phyloP scores from a whole-genome alignment of 2,329 filamentous ascomycete species.

The Neoscytalidium dimidiatum region DNA sequence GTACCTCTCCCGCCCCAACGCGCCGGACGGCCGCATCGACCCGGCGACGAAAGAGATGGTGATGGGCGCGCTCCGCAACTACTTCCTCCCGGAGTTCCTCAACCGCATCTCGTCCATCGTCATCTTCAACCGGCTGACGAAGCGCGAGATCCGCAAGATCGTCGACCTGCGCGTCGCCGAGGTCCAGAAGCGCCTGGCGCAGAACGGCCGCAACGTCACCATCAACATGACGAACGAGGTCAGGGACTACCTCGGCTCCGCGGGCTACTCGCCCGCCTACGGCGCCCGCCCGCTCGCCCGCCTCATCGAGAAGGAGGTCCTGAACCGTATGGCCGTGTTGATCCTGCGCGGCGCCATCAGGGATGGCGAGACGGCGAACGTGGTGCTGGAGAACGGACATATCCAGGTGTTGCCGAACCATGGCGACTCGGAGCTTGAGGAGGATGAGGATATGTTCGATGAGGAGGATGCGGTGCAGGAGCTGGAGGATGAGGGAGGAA shows the following conservation, averaged over 20 bases:
- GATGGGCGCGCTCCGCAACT: conserved; percentile 86
- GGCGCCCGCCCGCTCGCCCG: conserved; percentile 85
- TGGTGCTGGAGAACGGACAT: conserved; percentile 77
- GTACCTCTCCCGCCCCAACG: conserved; percentile 78
- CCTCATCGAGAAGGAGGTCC: conserved; percentile 94
- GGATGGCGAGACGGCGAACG: conserved; percentile 81
- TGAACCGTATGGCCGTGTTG: conserved; percentile 89
- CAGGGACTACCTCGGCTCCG: conserved; percentile 87
- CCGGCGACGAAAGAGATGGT: conserved; percentile 83
- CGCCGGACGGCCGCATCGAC: conserved; percentile 82
- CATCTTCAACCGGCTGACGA: conserved; percentile 96
- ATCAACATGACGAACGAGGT: conserved; percentile 83
- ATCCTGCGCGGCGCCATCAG: conserved; percentile 82
- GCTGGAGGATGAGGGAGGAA: conserved; percentile 56
- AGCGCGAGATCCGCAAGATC: conserved; percentile 88
- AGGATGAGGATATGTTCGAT: conserved; percentile 73
- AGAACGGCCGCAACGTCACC: conserved; percentile 82
- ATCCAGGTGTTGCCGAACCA: conserved; percentile 86
- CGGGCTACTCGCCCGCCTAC: conserved; percentile 94
- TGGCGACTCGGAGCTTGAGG: conserved; percentile 58
- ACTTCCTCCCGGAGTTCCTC: conserved; percentile 97
- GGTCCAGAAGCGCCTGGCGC: conserved; percentile 85
- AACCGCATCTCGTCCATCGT: conserved; percentile 96
- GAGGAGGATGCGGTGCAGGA: conserved; percentile 76
- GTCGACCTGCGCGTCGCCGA: conserved; percentile 86